These are phyloP conservation scores for Phytophthora pistaciae DNA, from an alignment of 352 stramenopile species.

Conservation along the genomic window DNA sequence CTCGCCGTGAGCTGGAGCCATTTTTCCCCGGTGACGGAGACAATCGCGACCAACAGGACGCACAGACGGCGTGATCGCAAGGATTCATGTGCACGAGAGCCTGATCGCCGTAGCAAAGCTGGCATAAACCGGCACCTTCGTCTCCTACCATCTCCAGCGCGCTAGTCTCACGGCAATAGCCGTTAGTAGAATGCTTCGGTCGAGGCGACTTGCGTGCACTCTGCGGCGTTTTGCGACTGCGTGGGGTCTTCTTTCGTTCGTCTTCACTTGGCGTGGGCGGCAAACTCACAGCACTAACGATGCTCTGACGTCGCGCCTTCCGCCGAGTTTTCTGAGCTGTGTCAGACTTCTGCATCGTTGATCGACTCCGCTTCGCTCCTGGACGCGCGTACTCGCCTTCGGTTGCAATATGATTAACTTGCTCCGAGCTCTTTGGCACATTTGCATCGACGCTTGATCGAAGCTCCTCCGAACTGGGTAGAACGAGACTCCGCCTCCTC, in stretches of 20 bases:
- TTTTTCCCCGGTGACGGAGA: constrained; percentile 37
- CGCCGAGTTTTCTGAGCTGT: constrained; percentile 18
- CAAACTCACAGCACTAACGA: constrained; percentile 35
- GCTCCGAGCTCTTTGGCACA: constrained; percentile 6
- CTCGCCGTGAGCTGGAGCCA: constrained; percentile 19
- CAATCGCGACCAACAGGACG: constrained; percentile 58
- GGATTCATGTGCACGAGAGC: constrained; percentile 65
- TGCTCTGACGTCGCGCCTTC: constrained; percentile 54
- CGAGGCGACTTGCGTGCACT: constrained; percentile 16
- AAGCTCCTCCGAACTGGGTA: constrained; percentile 32
- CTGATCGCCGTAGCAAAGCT: constrained; percentile 53
- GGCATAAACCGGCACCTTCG: constrained; percentile 39
- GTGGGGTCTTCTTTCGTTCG: constrained; percentile 3
- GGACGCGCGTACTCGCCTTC: constrained; percentile 1
- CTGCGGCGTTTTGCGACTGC: constrained; percentile 17
- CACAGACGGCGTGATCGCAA: constrained; percentile 61
- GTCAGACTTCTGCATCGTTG: constrained; percentile 7
- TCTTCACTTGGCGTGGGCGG: constrained; percentile 1
- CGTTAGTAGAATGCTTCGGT: constrained; percentile 13
- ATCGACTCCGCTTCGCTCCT: constrained; percentile 20
- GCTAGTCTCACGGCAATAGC: constrained; percentile 28
- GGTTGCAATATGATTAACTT: constrained; percentile 2
- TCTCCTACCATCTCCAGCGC: constrained; percentile 40
- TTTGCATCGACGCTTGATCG: constrained; percentile 13
- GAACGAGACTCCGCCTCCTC: constrained; percentile 41